phyloP scores from a whole-genome alignment of 805 yeast species.

The Wickerhamomyces mucosus region DNA sequence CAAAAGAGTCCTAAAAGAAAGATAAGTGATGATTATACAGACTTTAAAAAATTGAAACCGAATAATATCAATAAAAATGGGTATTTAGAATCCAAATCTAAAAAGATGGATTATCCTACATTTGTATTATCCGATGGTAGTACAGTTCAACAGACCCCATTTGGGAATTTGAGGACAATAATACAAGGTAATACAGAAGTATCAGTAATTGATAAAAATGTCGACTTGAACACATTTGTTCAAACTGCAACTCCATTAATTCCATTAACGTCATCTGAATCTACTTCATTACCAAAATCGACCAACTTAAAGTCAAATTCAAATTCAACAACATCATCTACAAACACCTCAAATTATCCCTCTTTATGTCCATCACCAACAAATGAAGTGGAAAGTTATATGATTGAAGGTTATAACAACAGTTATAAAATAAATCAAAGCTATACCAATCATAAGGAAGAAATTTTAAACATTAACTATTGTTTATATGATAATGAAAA shows the following conservation, averaged over 20 bases:
- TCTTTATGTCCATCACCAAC: slow-evolving; percentile 20
- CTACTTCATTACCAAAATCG: neutral
- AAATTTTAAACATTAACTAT: slow-evolving; percentile 17
- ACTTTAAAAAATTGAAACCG: slow-evolving; percentile 21
- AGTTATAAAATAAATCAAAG: slow-evolving; percentile 10
- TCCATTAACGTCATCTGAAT: no score
- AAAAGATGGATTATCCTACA: slow-evolving; percentile 13
- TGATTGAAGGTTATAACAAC: slow-evolving; percentile 18
- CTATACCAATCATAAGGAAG: slow-evolving; percentile 16
- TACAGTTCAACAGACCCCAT: slow-evolving; percentile 17
- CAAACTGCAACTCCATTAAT: neutral
- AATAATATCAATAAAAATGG: slow-evolving; percentile 2
- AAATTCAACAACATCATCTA: neutral
- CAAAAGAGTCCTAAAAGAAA: slow-evolving; percentile 25
- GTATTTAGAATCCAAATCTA: no score
- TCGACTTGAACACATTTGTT: slow-evolving; percentile 7
- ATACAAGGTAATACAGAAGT: slow-evolving; percentile 12
- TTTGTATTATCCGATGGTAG: slow-evolving; percentile 18
- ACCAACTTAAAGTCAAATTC: neutral
- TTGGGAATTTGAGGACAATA: slow-evolving; percentile 15
- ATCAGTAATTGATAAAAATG: slow-evolving; percentile 12
- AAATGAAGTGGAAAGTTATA: slow-evolving; percentile 16
- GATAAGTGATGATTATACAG: slow-evolving; percentile 24
- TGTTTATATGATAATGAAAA: slow-evolving; percentile 16
- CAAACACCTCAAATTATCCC: no score